Evolutionary conservation across 2,329 filamentous ascomycete species (phyloP).

Genomic region (Clathrospora elynae): DNA sequence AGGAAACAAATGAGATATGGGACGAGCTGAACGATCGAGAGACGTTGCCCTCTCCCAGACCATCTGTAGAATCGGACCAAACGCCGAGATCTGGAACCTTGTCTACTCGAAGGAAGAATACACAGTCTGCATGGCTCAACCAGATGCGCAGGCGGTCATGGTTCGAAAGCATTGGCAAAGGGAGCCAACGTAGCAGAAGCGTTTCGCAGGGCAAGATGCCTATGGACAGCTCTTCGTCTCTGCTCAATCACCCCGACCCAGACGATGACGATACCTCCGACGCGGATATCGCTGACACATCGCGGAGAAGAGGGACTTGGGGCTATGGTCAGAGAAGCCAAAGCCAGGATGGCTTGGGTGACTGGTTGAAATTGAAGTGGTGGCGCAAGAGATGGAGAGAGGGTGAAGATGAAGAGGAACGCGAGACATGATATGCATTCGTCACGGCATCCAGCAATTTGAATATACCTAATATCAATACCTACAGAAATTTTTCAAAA

Average conservation of each 20-base stretch:
- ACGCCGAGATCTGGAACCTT: constrained; percentile 44
- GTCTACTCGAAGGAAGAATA: constrained; percentile 34
- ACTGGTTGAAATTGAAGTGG: constrained; percentile 48
- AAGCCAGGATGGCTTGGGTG: constrained; percentile 36
- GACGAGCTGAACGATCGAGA: constrained; percentile 75
- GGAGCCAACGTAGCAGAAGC: constrained; percentile 29
- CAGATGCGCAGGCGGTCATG: constrained; percentile 46
- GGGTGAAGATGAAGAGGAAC: constrained; percentile 26
- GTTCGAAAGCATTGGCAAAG: constrained; percentile 37
- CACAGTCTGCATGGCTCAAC: constrained; percentile 39
- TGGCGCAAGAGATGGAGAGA: constrained; percentile 46
- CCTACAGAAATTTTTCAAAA: not conserved
- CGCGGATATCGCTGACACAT: constrained; percentile 27
- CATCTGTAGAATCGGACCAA: constrained; percentile 39
- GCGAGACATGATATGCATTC: constrained; percentile 19
- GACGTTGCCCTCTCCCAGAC: constrained; percentile 34
- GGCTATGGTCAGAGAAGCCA: constrained; percentile 26
- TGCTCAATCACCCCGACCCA: constrained; percentile 37
- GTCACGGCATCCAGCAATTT: constrained; percentile 8
- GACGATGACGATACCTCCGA: constrained; percentile 41
- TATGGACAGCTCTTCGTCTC: constrained; percentile 25
- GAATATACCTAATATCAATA: constrained; percentile 10
- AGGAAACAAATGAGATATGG: constrained; percentile 83
- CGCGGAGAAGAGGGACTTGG: constrained; percentile 35
- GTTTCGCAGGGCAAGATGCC: constrained; percentile 39